Evolutionary conservation across 2,329 filamentous ascomycete genomes (phyloP), one percentile per base, ranked within the genome.

Genomic region (Cyphellophora europaea): DNA sequence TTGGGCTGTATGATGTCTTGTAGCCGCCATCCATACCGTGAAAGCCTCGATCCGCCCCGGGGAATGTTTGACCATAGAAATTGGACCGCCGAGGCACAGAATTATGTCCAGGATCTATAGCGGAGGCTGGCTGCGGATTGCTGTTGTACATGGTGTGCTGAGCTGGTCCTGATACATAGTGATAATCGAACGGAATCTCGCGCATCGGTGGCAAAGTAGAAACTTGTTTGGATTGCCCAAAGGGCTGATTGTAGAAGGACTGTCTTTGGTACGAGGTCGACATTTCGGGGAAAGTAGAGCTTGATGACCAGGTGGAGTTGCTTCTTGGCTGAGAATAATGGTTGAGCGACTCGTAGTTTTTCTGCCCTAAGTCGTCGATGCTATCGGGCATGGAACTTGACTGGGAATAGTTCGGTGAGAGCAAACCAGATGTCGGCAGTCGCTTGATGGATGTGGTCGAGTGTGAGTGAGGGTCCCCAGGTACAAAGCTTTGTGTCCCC

Each of bases 1-100:
- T 36, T 12, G 43, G 38, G 27, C 37, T 35, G 13, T 43, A 36
- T 27, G 39, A 46, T 2, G 38, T 35, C 10, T 40, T 35, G 16
- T 40, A 43, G 15, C 11, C 36, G 21, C 29, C 30, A 15, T 35
- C 34, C 34, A 30, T 37, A 40, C n/a, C 33, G 10, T 38, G 28
- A 8, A 35, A 27, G 16, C 38, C 43, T 33, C 41, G 34, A n/a
- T n/a, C n/a, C n/a, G n/a, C n/a, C n/a, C n/a, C n/a, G n/a, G n/a
- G n/a, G n/a, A n/a, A n/a, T n/a, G n/a, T n/a, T n/a, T n/a, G n/a
- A n/a, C n/a, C n/a, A n/a, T n/a, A n/a, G n/a, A n/a, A n/a, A n/a
- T n/a, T n/a, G n/a, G n/a, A n/a, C n/a, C n/a, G n/a, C n/a, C n/a
- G n/a, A n/a, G n/a, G n/a, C n/a, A n/a, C n/a, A n/a, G n/a, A n/a